phyloP scores from a whole-genome alignment of 2,329 filamentous ascomycete species.

The Stagonosporopsis cucurbitacearum region DNA sequence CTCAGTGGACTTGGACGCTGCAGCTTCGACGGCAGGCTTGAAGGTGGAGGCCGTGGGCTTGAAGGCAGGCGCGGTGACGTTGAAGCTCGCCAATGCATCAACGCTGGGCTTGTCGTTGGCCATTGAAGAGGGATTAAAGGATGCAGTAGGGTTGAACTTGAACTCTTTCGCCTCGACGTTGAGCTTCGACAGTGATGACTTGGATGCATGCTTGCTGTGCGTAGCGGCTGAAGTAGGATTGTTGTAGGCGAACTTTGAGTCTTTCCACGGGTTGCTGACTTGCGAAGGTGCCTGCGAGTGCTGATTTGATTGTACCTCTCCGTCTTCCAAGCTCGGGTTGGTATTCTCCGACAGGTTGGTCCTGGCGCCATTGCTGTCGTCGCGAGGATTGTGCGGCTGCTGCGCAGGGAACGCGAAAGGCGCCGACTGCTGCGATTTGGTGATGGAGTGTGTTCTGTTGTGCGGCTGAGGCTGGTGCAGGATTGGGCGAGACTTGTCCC shows the following conservation, averaged over 20 bases:
- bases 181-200: slow-evolving; percentile 75
- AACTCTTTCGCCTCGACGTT: slow-evolving; percentile 92
- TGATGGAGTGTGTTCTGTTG: slow-evolving; percentile 73
- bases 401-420: slow-evolving; percentile 41
- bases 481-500: slow-evolving; percentile 51
- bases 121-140: slow-evolving; percentile 57
- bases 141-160: slow-evolving; percentile 68
- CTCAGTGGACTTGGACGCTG: slow-evolving; percentile 10
- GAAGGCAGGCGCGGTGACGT: slow-evolving; percentile 73
- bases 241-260: slow-evolving; percentile 43
- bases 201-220: slow-evolving; percentile 67
- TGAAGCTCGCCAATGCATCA: slow-evolving; percentile 60
- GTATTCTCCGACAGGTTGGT: slow-evolving; percentile 50
- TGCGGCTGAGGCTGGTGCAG: slow-evolving; percentile 78
- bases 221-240: slow-evolving; percentile 41
- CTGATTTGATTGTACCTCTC: slow-evolving; percentile 37
- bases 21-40: slow-evolving; percentile 31
- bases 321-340: slow-evolving; percentile 48
- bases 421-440: slow-evolving; percentile 62
- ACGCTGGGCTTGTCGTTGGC: slow-evolving; percentile 49
- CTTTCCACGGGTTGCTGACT: slow-evolving; percentile 46
- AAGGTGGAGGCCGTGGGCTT: slow-evolving; percentile 36
- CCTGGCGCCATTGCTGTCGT: slow-evolving; percentile 49
- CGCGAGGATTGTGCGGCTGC: slow-evolving; percentile 38
- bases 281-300: slow-evolving; percentile 48